Evolutionary conservation across 2,329 filamentous ascomycete genomes (phyloP), one percentile per base, ranked within the genome.

Genomic region (Emericellopsis cladophorae): DNA sequence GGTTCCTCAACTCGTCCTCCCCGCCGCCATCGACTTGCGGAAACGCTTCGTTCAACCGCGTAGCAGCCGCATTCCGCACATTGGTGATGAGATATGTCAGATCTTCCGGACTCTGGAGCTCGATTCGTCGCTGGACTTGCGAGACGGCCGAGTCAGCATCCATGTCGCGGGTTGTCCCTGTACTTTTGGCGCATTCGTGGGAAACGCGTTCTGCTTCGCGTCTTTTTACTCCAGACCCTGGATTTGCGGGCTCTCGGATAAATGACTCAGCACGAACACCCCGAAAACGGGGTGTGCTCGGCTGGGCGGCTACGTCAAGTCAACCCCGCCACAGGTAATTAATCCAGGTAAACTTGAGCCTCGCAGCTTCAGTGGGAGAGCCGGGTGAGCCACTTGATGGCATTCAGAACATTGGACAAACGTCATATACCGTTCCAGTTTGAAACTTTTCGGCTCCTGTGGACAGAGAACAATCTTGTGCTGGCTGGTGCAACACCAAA

Each of bases 61-160:
- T 72, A 36, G 72, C 68, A 10, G 84, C 83, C 42, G 79, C 78
- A 57, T 70, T 70, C 54, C 79, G 77, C 46, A 85, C 75, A 53
- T 84, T 84, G 48, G 70, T 63, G 50, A 84, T 70, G 23, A 90
- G 72, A 60, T 80, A 84, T 42, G 71, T 63, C 29, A 89, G 70
- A 60, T 90, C 84, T 38, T 81, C 76, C 34, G 78, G 74, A n/a
- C 74, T 72, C 63, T 89, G 84, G 40, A 90, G 76, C 63, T 89
- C 84, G 57, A 90, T 83, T 62, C 79, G 82, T 57, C 84, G 79
- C 60, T 87, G 77, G 48, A 60, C 59, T 31, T 64, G 56, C 8
- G 58, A 52, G 43, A 57, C 50, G 42, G 54, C 46, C 10, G 55
- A 58, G 40, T 59, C 56, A 29, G 56, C 51, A 46, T 58, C 55